Evolutionary conservation across 768 basidiomycete genomes (phyloP).

Genomic region (Leucocoprinus leucothites): DNA sequence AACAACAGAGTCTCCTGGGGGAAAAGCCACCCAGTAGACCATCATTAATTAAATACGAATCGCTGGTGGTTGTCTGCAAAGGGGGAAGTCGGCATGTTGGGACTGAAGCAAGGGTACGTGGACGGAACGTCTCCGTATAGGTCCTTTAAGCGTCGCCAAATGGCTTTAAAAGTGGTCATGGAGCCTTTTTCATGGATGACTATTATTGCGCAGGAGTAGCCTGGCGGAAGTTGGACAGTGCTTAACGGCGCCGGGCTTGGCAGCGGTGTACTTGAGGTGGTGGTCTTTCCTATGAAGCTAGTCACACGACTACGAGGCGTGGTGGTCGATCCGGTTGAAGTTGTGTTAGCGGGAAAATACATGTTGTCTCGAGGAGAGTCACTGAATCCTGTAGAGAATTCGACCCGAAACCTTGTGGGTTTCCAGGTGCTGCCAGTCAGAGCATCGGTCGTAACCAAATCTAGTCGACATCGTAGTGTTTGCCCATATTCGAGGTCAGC

Average conservation of each 20-base stretch:
- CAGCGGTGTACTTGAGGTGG: conserved; percentile 19
- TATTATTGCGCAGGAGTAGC: conserved; percentile 59
- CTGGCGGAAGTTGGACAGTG: conserved; percentile 27
- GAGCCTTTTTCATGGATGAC: conserved; percentile 91
- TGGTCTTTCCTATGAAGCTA: conserved; percentile 13
- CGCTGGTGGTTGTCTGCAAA: conserved; percentile 30
- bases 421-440: conserved; percentile 55
- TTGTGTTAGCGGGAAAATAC: conserved; percentile 16
- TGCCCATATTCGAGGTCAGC: conserved; percentile 21
- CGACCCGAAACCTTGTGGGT: conserved; percentile 79
- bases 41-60: conserved; percentile 1
- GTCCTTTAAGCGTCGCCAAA: conserved; percentile 70
- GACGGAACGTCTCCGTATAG: conserved; percentile 49
- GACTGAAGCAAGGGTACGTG: conserved; percentile 36
- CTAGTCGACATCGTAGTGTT: conserved; percentile 46
- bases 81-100: conserved; percentile 37
- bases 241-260: conserved; percentile 16
- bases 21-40: background rate
- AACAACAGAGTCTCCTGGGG: background rate
- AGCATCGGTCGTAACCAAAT: conserved; percentile 40
- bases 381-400: conserved; percentile 43
- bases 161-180: conserved; percentile 75
- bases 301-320: conserved; percentile 4
- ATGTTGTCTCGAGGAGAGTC: conserved; percentile 18
- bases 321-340: conserved; percentile 15